Evolutionary conservation across 768 basidiomycete species (phyloP).

Genomic region (Glaciozyma antarctica): DNA sequence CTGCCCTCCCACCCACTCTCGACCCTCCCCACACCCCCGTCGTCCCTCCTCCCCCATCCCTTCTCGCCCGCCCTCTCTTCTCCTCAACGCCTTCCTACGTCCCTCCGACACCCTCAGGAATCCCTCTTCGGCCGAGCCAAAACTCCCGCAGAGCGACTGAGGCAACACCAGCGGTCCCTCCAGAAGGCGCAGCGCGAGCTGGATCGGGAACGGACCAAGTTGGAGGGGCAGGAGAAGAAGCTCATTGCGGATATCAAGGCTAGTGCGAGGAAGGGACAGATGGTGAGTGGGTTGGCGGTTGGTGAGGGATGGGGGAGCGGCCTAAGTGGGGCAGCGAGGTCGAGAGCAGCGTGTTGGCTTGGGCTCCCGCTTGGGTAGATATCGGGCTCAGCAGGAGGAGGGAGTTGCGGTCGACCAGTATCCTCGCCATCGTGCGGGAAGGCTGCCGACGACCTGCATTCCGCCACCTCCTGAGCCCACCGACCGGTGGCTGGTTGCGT

Average conservation of each 20-base stretch:
- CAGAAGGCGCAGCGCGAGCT: constrained; percentile 97
- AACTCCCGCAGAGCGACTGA: constrained; percentile 90
- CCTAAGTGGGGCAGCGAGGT: not conserved
- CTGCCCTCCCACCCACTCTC: not conserved
- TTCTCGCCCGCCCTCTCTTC: constrained; percentile 1
- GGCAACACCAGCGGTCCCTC: constrained; percentile 91
- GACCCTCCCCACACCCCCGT: not conserved
- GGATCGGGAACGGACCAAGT: constrained; percentile 85
- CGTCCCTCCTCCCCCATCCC: not conserved
- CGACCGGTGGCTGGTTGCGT: no score
- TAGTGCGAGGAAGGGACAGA: constrained; percentile 87
- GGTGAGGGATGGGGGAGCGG: not conserved
- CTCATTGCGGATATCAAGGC: constrained; percentile 91
- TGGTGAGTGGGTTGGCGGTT: constrained; percentile 48
- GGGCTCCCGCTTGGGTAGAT: no score
- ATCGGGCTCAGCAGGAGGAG: no score
- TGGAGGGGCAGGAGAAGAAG: constrained; percentile 96
- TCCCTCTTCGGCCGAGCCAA: constrained; percentile 86
- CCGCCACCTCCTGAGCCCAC: no score
- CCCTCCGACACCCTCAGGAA: constrained; percentile 44
- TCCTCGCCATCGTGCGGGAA: no score
- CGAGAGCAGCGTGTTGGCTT: not conserved
- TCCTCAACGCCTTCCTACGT: not conserved
- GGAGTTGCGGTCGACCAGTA: no score
- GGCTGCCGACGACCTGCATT: no score